phyloP scores from a whole-genome alignment of 2,329 filamentous ascomycete genomes.

The Alternaria sp. region DNA sequence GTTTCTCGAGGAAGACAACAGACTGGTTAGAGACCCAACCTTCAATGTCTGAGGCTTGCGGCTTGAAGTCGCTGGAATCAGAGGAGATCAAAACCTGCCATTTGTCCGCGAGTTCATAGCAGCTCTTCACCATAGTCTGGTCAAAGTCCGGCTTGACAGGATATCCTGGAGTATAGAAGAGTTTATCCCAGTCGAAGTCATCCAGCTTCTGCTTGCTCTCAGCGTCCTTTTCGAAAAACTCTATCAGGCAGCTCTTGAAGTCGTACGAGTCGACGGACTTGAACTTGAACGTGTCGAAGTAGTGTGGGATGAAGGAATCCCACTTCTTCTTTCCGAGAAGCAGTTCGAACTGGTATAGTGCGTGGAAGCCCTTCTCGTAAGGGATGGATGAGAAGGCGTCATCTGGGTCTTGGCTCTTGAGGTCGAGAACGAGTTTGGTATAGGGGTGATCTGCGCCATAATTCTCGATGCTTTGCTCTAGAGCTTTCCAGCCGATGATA shows the following conservation, averaged over 20 bases:
- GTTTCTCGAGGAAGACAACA: constrained; percentile 85
- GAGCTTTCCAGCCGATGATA: constrained; percentile 93
- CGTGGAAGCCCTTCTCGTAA: constrained; percentile 96
- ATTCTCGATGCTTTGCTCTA: constrained; percentile 79
- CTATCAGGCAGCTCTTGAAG: constrained; percentile 86
- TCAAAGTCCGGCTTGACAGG: constrained; percentile 93
- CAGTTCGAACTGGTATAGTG: constrained; percentile 89
- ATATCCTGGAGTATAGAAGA: constrained; percentile 87
- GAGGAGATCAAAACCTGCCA: constrained; percentile 69
- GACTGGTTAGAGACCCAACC: constrained; percentile 85
- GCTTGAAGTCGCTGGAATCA: constrained; percentile 59
- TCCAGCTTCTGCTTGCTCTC: constrained; percentile 69
- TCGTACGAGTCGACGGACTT: constrained; percentile 93
- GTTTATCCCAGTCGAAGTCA: constrained; percentile 85
- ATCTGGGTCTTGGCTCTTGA: constrained; percentile 91
- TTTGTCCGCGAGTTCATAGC: constrained; percentile 81
- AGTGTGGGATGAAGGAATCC: constrained; percentile 94
- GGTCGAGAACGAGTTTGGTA: constrained; percentile 86
- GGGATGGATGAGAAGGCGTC: constrained; percentile 93
- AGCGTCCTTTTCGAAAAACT: constrained; percentile 79
- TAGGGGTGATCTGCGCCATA: constrained; percentile 89
- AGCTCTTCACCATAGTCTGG: constrained; percentile 83
- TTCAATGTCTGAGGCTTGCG: constrained; percentile 72
- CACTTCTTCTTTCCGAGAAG: constrained; percentile 86
- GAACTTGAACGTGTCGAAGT: constrained; percentile 84